phyloP scores from a whole-genome alignment of 345 rosid genomes.

The Lepidium didymum region DNA sequence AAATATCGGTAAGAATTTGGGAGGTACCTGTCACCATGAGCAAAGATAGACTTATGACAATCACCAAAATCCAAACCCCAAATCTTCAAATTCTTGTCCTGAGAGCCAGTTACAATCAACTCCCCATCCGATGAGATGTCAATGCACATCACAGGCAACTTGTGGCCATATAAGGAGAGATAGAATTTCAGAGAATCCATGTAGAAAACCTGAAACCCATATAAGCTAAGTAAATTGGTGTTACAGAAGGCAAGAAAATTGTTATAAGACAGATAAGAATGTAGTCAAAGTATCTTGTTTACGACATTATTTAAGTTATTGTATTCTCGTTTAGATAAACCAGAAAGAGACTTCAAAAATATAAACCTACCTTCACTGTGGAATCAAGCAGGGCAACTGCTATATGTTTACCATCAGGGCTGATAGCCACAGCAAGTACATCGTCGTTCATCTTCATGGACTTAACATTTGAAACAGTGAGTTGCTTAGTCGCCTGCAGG shows the following conservation, averaged over 20 bases:
- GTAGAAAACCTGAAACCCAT: conserved; percentile 66
- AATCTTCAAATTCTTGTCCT: conserved; percentile 88
- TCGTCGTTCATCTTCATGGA: conserved; percentile 94
- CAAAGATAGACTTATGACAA: conserved; percentile 94
- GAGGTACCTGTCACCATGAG: conserved; percentile 79
- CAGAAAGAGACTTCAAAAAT: not conserved
- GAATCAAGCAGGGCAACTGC: conserved; percentile 90
- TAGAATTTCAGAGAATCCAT: conserved; percentile 86
- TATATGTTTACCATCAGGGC: conserved; percentile 85
- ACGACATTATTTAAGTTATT: not conserved
- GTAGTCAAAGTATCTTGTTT: not conserved
- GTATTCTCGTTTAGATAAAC: not conserved
- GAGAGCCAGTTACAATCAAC: conserved; percentile 89
- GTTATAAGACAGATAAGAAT: not conserved
- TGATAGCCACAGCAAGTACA: conserved; percentile 73
- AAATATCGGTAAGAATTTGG: conserved; percentile 6
- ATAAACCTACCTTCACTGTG: conserved; percentile 75
- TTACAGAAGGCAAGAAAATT: not conserved
- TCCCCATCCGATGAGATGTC: conserved; percentile 97
- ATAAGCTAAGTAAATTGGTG: not conserved
- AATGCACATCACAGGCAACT: conserved; percentile 86
- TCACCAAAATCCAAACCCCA: conserved; percentile 99
- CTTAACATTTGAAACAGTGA: conserved; percentile 55
- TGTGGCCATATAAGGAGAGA: conserved; percentile 86
- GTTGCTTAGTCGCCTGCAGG: conserved; percentile 59